Evolutionary conservation across 2,329 filamentous ascomycete genomes (phyloP).

Genomic region (Diaporthe nobilis): DNA sequence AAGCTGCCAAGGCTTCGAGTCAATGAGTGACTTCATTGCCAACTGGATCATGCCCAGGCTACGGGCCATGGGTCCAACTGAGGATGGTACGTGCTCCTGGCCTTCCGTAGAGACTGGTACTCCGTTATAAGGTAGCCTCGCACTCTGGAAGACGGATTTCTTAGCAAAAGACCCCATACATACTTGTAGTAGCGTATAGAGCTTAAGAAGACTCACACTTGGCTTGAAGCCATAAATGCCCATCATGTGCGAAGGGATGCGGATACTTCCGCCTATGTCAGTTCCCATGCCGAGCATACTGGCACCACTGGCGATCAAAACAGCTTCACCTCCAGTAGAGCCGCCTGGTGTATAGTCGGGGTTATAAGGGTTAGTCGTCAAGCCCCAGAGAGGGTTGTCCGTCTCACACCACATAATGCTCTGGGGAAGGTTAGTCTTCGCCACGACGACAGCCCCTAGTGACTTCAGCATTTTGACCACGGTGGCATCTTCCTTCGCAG

Average conservation of each 20-base stretch:
- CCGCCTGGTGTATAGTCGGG: conserved; percentile 53
- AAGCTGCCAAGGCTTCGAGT: conserved; percentile 64
- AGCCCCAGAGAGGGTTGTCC: conserved; percentile 65
- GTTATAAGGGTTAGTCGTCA: conserved; percentile 62
- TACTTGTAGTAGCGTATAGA: too few species aligned
- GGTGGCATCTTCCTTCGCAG: conserved; percentile 61
- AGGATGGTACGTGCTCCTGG: conserved; percentile 75
- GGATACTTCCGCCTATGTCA: conserved; percentile 65
- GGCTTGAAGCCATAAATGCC: conserved; percentile 66
- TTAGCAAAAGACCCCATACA: background rate
- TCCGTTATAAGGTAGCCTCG: conserved; percentile 69
- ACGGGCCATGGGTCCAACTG: conserved; percentile 72
- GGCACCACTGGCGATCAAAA: conserved; percentile 56
- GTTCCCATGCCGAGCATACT: conserved; percentile 64
- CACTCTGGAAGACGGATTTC: conserved; percentile 57
- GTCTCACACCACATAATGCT: conserved; percentile 69
- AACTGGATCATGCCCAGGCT: conserved; percentile 64
- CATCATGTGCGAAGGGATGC: conserved; percentile 63
- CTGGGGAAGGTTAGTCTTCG: conserved; percentile 63
- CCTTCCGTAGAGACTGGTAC: conserved; percentile 74
- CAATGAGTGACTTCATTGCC: conserved; percentile 62
- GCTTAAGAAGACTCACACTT: conserved; percentile 56
- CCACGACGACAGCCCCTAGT: conserved; percentile 66
- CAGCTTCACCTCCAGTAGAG: conserved; percentile 60
- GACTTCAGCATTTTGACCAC: conserved; percentile 63